Conservation (phyloP, 2,329 filamentous ascomycete genomes). For the Geosmithia flava region DNA sequence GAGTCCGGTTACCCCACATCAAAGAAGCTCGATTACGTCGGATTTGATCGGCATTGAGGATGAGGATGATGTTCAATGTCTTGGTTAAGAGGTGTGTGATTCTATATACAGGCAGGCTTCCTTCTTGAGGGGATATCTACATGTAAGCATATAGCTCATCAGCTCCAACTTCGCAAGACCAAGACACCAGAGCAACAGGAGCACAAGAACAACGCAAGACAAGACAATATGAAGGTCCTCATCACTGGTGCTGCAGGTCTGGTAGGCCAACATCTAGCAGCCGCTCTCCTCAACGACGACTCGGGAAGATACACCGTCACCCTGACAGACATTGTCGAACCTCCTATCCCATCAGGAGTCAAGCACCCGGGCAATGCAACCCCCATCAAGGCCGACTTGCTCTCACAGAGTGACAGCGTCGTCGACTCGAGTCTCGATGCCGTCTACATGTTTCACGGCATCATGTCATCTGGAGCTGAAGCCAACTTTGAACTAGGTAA, state of each 20-base stretch:
- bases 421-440: slow-evolving; percentile 22
- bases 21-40: too few relatives aligned
- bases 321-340: slow-evolving; percentile 43
- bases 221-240: slow-evolving; percentile 28
- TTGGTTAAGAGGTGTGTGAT: too few relatives aligned
- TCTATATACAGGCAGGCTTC: too few relatives aligned
- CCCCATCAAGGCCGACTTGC: slow-evolving; percentile 12
- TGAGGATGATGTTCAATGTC: too few relatives aligned
- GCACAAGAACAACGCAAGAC: not conserved
- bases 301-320: slow-evolving; percentile 26
- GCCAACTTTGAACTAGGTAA: slow-evolving; percentile 40
- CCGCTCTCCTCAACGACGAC: slow-evolving; percentile 34
- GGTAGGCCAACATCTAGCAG: slow-evolving; percentile 48
- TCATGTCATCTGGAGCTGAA: slow-evolving; percentile 51
- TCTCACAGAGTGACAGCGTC: slow-evolving; percentile 5
- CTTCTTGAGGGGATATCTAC: too few relatives aligned
- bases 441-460: slow-evolving; percentile 46
- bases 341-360: slow-evolving; percentile 28
- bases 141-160: too few relatives aligned
- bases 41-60: too few relatives aligned
- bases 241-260: slow-evolving; percentile 55
- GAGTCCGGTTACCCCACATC: too few relatives aligned
- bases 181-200: not conserved
- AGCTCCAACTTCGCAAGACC: too few relatives aligned
- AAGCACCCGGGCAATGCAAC: slow-evolving; percentile 13